A percentile compares a stretch with the other conserved stretches of the same genome.
Evolutionary conservation across 2,329 filamentous ascomycete genomes (phyloP).

Genomic region (Fusarium vanettenii): DNA sequence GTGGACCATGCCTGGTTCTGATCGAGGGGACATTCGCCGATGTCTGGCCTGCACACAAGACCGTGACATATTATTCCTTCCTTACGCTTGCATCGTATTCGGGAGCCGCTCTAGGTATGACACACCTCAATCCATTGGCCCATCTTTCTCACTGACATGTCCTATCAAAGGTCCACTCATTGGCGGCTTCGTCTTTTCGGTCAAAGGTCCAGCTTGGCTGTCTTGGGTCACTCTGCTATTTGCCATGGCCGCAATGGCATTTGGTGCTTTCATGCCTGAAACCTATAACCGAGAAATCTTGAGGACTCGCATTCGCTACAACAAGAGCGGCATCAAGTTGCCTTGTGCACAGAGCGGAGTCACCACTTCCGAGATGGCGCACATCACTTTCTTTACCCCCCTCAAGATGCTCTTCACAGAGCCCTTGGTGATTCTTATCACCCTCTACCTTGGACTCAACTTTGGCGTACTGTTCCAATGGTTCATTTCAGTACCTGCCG

Average conservation of each 20-base stretch:
- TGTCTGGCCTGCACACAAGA: conserved; percentile 12
- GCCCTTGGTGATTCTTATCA: conserved; percentile 5
- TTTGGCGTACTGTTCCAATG: conserved; percentile 6
- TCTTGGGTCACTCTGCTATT: conserved; percentile 15
- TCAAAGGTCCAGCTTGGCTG: conserved; percentile 13
- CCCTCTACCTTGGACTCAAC: conserved; percentile 14
- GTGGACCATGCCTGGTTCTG: conserved; percentile 8
- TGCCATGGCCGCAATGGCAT: conserved; percentile 6
- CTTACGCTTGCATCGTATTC: conserved; percentile 7
- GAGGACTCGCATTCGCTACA: conserved; percentile 14
- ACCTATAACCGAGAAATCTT: conserved; percentile 13
- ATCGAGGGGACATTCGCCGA: conserved; percentile 15
- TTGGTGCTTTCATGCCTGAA: conserved; percentile 13
- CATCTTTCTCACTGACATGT: not conserved
- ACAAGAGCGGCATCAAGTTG: conserved; percentile 4
- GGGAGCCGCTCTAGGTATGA: conserved; percentile 10
- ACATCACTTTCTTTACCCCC: conserved; percentile 11
- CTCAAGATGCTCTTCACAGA: conserved; percentile 13
- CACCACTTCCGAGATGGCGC: conserved; percentile 1
- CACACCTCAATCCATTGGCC: not conserved
- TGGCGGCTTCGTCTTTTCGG: conserved; percentile 6
- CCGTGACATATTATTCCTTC: conserved; percentile 16
- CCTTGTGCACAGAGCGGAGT: conserved; percentile 11
- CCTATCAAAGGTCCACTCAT: conserved; percentile 1
- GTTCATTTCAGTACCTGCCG: conserved; percentile 12